Conservation (phyloP, 345 rosid genomes). For the Salix dunnii region DNA sequence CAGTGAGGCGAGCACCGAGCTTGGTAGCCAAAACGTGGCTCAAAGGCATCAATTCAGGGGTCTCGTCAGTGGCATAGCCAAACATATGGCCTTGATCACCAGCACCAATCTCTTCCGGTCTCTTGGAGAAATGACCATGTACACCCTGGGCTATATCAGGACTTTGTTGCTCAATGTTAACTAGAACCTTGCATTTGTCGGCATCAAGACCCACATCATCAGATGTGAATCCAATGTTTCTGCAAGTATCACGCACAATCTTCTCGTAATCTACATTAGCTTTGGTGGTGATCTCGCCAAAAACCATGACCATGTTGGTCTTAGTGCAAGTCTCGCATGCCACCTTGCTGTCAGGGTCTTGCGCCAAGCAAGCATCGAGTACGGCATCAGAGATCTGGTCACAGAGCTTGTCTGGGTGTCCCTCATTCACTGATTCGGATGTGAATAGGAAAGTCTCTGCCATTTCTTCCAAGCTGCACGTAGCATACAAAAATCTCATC, state of each 20-base stretch:
- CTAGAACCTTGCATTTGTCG: slow-evolving; percentile 14
- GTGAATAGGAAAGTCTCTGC: slow-evolving; percentile 19
- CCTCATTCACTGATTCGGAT: slow-evolving; percentile 14
- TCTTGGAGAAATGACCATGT: slow-evolving; percentile 17
- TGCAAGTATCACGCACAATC: slow-evolving; percentile 18
- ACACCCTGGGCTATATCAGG: slow-evolving; percentile 21
- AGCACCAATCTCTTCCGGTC: slow-evolving; percentile 17
- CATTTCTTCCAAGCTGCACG: neutral
- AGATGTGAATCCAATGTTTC: slow-evolving; percentile 12
- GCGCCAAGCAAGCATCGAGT: slow-evolving; percentile 15
- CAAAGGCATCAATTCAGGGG: slow-evolving; percentile 57
- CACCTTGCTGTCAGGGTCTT: slow-evolving; percentile 18
- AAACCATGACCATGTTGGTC: slow-evolving; percentile 22
- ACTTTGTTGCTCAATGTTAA: slow-evolving; percentile 18
- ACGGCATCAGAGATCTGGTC: slow-evolving; percentile 18
- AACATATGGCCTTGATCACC: slow-evolving; percentile 19
- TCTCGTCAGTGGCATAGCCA: slow-evolving; percentile 20
- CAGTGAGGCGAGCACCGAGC: slow-evolving; percentile 71
- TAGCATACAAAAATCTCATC: neutral
- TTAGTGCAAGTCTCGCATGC: slow-evolving; percentile 20
- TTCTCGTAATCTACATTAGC: slow-evolving; percentile 15
- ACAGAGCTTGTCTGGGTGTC: slow-evolving; percentile 20
- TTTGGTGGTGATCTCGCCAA: slow-evolving; percentile 21
- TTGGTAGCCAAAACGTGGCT: slow-evolving; percentile 70
- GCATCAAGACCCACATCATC: slow-evolving; percentile 21